phyloP scores from a whole-genome alignment of 139 green algal genomes.

The Tetradesmus obliquus region DNA sequence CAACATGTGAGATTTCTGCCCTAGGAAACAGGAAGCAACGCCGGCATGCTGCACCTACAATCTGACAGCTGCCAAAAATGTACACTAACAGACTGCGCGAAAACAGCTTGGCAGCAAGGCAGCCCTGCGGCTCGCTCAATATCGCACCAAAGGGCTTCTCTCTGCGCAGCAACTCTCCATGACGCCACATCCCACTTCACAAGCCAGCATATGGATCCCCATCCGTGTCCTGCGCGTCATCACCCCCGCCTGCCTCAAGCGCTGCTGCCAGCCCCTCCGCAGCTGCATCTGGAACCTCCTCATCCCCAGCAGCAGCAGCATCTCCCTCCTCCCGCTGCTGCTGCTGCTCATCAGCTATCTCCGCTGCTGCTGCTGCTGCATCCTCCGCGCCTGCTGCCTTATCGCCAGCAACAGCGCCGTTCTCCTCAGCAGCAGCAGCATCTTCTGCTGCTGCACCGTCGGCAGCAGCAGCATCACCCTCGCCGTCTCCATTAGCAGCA shows the following conservation, averaged over 20 bases:
- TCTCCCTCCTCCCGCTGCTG: background rate
- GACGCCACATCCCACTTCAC: background rate
- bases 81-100: too few species aligned
- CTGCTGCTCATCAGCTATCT: background rate
- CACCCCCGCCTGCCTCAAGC: background rate
- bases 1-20: too few species aligned
- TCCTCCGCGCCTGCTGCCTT: background rate
- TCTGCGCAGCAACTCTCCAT: too few species aligned
- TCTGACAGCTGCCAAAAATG: too few species aligned
- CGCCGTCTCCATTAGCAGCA: background rate
- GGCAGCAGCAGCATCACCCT: background rate
- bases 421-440: background rate
- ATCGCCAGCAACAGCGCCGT: background rate
- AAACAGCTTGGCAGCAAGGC: too few species aligned
- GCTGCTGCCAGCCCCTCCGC: background rate
- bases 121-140: too few species aligned
- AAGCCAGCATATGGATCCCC: constrained; percentile 23
- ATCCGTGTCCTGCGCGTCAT: background rate
- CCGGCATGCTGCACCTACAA: too few species aligned
- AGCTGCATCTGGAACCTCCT: background rate
- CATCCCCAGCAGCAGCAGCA: background rate
- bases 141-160: too few species aligned
- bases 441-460: background rate
- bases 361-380: background rate
- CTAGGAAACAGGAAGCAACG: too few species aligned